phyloP scores from a whole-genome alignment of 352 stramenopile species.

The Phytophthora hybrid region DNA sequence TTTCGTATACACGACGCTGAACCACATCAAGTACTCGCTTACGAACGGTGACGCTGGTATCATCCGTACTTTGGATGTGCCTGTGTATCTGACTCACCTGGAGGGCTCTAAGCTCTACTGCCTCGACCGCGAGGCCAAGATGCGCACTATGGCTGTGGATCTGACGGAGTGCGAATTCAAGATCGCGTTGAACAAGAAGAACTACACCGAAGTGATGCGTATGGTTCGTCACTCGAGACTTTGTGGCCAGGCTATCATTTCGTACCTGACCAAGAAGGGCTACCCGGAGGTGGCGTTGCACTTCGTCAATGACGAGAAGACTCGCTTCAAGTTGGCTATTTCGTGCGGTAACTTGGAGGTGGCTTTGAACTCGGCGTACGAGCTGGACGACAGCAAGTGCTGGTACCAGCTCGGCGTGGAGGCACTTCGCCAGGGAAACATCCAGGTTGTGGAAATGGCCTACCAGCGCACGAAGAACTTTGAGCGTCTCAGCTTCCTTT shows the following conservation, averaged over 20 bases:
- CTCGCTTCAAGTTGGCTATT: constrained; percentile 98
- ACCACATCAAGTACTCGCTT: constrained; percentile 95
- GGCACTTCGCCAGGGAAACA: constrained; percentile 98
- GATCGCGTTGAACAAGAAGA: constrained; percentile 93
- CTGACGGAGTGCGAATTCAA: constrained; percentile 99
- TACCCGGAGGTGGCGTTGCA: constrained; percentile 99
- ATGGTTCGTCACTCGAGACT: constrained; percentile 98
- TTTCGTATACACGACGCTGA: constrained; percentile 99
- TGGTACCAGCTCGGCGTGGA: constrained; percentile 98
- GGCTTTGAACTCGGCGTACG: constrained; percentile 96
- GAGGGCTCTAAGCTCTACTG: constrained; percentile 96
- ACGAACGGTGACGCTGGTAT: constrained; percentile 97
- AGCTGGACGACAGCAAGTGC: constrained; percentile 95
- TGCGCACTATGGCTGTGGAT: constrained; percentile 97
- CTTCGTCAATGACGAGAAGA: constrained; percentile 99
- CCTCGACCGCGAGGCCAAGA: constrained; percentile 97
- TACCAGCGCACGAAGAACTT: constrained; percentile 99
- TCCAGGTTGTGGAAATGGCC: constrained; percentile 99
- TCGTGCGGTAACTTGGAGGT: constrained; percentile 99
- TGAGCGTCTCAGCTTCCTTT: constrained; percentile 99
- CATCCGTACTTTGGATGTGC: constrained; percentile 98
- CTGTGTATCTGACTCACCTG: constrained; percentile 97
- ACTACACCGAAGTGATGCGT: constrained; percentile 99
- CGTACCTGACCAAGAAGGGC: constrained; percentile 99
- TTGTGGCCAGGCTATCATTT: constrained; percentile 98